Conservation (phyloP, 495 filamentous ascomycete genomes). For the Chaetomidium leptoderma region DNA sequence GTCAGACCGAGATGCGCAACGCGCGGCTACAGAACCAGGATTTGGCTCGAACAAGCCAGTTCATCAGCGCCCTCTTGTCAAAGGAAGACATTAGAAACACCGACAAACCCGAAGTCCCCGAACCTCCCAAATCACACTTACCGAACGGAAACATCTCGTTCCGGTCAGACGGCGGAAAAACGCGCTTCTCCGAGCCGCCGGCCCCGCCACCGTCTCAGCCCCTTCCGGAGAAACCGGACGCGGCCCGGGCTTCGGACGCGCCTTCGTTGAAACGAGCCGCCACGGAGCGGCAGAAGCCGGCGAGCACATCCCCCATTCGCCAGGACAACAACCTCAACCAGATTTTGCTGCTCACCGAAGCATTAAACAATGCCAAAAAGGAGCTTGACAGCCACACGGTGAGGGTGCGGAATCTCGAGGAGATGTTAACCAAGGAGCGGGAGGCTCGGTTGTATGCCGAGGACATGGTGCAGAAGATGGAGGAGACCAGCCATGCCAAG, state of each 20-base stretch:
- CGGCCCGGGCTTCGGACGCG: constrained; percentile 48
- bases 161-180: constrained; percentile 52
- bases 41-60: constrained; percentile 73
- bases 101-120: constrained; percentile 46
- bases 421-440: constrained; percentile 70
- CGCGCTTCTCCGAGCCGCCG: constrained; percentile 81
- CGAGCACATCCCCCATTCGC: constrained; percentile 57
- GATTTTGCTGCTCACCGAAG: constrained; percentile 75
- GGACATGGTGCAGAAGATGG: constrained; percentile 66
- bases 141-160: constrained; percentile 47
- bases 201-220: constrained; percentile 90
- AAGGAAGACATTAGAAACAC: constrained; percentile 66
- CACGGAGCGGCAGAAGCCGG: constrained; percentile 65
- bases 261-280: constrained; percentile 66
- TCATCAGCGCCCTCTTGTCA: constrained; percentile 68
- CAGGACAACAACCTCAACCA: constrained; percentile 64
- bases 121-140: constrained; percentile 35
- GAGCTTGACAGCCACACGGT: constrained; percentile 76
- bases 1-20: constrained; percentile 77
- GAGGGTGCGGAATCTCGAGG: constrained; percentile 76
- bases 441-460: constrained; percentile 79
- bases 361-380: constrained; percentile 70
- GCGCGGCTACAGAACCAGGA: constrained; percentile 85
- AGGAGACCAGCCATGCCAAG: constrained; percentile 45
- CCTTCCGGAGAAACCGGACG: constrained; percentile 83